Base-by-base conservation (phyloP, 495 filamentous ascomycete genomes). In the Xylaria acuta region DNA sequence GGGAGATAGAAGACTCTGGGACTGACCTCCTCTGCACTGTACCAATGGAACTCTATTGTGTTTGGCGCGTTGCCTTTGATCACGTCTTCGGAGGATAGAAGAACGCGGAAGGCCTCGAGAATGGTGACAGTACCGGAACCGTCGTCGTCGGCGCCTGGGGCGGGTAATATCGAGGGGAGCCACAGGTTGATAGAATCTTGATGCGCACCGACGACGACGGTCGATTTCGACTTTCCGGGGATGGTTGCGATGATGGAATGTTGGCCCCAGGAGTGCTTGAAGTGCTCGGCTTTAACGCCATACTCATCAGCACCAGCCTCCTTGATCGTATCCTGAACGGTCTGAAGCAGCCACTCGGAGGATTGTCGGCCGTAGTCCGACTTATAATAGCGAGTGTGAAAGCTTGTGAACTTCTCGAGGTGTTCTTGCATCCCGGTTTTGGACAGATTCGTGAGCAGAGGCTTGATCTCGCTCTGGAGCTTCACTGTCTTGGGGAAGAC, bases 1-100 rank as follows among this genome's bases (percentile, higher is more conserved):
- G n/a, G n/a, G n/a, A n/a, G n/a, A n/a, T n/a, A n/a, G n/a, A n/a
- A n/a, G n/a, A n/a, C n/a, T n/a, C n/a, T n/a, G n/a, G n/a, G n/a
- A n/a, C n/a, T n/a, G n/a, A n/a, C n/a, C 80, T 98, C 97, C 81
- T 99, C 96, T 2, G 96, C 96, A 40, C 90, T 92, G 85, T 97
- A 99, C 95, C 95, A 99, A 82, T 98, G 95, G 81, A 99, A 99
- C 82, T 99, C 96, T 74, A 99, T 82, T 0, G 96, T 99, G 81
- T 98, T 98, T 58, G 86, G 78, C 36, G 84, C 86, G 63, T 88
- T 85, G 70, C 90, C 91, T 18, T 82, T 79, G 67, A 86, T 71
- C 64, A 88, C 80, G 30, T 82, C 82, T 47, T 84, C 66, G 11
- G 84, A 85, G 59, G 82, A 82, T 27, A 92, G 83, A 2, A 92